Base-by-base conservation (phyloP, 2,329 filamentous ascomycete species). In the Balansia obtecta region DNA sequence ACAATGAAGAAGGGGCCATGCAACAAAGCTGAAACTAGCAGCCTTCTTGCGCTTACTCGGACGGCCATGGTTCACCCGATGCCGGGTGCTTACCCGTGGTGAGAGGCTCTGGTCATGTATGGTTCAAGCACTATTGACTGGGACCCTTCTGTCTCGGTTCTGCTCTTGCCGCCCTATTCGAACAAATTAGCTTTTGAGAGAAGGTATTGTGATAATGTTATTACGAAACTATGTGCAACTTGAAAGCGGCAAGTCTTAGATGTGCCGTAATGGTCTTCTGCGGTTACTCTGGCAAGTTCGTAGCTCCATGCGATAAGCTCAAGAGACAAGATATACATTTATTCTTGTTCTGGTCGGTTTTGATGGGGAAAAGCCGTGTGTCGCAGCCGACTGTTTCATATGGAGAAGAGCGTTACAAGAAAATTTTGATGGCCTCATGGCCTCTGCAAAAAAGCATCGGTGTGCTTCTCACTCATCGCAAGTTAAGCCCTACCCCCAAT, bases 21-120 rank as follows among this genome's bases (percentile, higher is more conserved):
- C 18, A 10, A 20, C 4, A n/a, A 48, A 37, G 33, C 49, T 18
- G 50, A 49, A 38, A 30, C 34, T 11, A 6, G 34, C 50, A 12
- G 50, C 50, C 13, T 45, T 52, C 32, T 33, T 52, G 22, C 34
- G 41, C n/a, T 20, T 52, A n/a, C 30, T 52, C 22, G 30, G 30
- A 13, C 45, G 50, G 13, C 45, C 50, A 4, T 52, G 50, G 50
- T 50, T 52, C 43, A 49, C 43, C 11, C 50, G 46, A 6, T 49
- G 50, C 16, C 50, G 50, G 50, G 38, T 52, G 15, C 46, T 52
- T 45, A 34, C 9, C 50, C 50, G 18, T 47, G 30, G 8, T 16
- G 18, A 44, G 27, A 46, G n/a, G 42, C 43, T 8, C 2, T 50
- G 7, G n/a, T 50, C 12, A 3, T 49, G 15, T 52, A 47, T 13